phyloP scores from a whole-genome alignment of 1,284 basidiomycete genomes.

The Sporisorium iseilematis-ciliati region DNA sequence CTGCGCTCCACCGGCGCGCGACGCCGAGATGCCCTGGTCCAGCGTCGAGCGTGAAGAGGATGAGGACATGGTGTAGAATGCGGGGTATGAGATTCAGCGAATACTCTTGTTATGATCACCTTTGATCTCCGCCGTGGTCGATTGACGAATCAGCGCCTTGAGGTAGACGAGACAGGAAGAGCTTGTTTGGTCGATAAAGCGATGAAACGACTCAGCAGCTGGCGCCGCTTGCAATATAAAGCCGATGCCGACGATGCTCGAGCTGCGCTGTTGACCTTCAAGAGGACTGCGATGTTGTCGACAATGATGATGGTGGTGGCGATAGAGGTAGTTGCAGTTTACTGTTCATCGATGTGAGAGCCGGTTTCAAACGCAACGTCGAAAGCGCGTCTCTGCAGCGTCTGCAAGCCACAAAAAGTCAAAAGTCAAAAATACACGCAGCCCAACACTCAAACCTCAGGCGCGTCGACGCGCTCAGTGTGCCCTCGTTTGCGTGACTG shows the following conservation, averaged over 20 bases:
- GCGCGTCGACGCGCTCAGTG: conserved; percentile 40
- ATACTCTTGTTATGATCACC: background rate
- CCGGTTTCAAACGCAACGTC: background rate
- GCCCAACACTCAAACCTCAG: background rate
- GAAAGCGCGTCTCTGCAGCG: conserved; percentile 9
- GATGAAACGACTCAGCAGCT: background rate
- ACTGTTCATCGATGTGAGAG: background rate
- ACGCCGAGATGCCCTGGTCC: conserved; percentile 48
- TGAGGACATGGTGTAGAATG: conserved; percentile 19
- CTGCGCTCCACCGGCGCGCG: conserved; percentile 40
- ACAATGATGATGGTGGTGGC: background rate
- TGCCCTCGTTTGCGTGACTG: conserved; percentile 10
- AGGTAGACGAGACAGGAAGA: background rate
- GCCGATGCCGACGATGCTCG: no score
- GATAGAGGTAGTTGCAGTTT: background rate
- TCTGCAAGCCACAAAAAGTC: conserved; percentile 7
- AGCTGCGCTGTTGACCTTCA: background rate
- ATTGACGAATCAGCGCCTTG: background rate
- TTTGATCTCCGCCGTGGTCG: background rate
- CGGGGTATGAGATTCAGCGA: background rate
- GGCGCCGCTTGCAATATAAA: no score
- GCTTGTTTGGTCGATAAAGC: background rate
- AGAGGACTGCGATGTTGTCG: background rate
- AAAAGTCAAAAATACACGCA: conserved; percentile 6
- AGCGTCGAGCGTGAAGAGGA: conserved; percentile 23